Percentiles rank a stretch among this genome's conserved stretches.
These are phyloP conservation scores for Brassica nigra DNA, from an alignment of 345 rosid genomes.

Conservation along the genomic window DNA sequence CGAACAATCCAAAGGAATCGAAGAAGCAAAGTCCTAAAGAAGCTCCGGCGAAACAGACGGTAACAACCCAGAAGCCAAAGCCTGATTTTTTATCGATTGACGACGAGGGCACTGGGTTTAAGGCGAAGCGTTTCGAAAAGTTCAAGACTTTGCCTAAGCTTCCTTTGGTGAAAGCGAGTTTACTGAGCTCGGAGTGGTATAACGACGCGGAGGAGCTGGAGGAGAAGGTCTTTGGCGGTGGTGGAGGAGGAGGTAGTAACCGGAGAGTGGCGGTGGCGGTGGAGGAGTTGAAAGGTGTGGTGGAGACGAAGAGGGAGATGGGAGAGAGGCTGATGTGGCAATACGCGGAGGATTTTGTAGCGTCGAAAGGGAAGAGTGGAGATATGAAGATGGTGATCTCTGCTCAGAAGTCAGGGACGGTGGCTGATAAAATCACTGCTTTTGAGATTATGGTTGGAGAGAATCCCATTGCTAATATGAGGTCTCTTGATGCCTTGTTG, in stretches of 20 bases:
- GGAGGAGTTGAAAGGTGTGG: conserved; percentile 45
- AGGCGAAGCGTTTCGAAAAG: conserved; percentile 43
- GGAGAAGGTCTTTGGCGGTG: conserved; percentile 62
- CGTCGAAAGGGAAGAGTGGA: conserved; percentile 67
- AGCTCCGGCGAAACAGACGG: neutral
- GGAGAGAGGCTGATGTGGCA: conserved; percentile 90
- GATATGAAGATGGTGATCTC: conserved; percentile 84
- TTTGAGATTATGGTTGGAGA: conserved; percentile 86
- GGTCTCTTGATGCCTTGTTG: conserved; percentile 86
- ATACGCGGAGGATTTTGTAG: conserved; percentile 64
- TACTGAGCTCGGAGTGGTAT: conserved; percentile 69
- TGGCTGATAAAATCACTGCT: conserved; percentile 87
- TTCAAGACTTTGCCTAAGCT: conserved; percentile 65
- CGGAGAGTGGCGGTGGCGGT: conserved; percentile 48
- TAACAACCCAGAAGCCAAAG: conserved; percentile 52
- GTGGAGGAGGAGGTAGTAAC: neutral
- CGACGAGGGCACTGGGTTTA: conserved; percentile 31
- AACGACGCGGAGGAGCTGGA: conserved; percentile 73
- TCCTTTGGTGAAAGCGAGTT: conserved; percentile 71
- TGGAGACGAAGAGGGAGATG: conserved; percentile 66
- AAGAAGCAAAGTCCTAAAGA: conserved; percentile 12
- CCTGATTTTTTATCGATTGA: conserved; percentile 61
- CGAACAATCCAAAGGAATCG: conserved; percentile 11
- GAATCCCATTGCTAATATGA: conserved; percentile 86
- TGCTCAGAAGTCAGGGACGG: conserved; percentile 95